Percentiles rank a stretch among this genome's conserved stretches.
Conservation (phyloP, 805 yeast species). For the Barnettozyma pratensis region DNA sequence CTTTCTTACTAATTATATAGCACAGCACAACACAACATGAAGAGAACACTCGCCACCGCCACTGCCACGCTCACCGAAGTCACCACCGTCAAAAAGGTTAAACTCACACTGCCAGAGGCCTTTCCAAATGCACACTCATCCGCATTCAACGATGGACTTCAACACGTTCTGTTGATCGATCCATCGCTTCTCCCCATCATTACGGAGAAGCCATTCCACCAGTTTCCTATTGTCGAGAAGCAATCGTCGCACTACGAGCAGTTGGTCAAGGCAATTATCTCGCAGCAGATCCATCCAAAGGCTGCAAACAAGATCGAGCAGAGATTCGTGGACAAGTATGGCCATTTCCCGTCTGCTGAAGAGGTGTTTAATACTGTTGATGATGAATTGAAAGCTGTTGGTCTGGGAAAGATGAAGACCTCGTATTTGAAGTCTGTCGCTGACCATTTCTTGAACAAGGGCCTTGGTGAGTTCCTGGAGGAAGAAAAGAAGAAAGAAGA, state of each 20-base stretch:
- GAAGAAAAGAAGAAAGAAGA: conserved; percentile 28
- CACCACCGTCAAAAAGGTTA: conserved; percentile 9
- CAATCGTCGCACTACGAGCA: conserved; percentile 31
- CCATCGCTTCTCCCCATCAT: conserved; percentile 31
- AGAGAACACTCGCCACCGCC: conserved; percentile 6
- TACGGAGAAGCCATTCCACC: conserved; percentile 23
- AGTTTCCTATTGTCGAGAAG: conserved; percentile 17
- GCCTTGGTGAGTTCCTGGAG: conserved; percentile 18
- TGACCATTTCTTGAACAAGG: conserved; percentile 39
- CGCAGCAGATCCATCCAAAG: conserved; percentile 75
- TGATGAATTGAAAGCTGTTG: conserved; percentile 54
- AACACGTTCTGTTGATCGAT: conserved; percentile 30
- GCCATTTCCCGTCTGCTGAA: conserved; percentile 36
- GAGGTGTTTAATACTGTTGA: conserved; percentile 35
- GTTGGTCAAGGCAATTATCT: conserved; percentile 46
- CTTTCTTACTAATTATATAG: not conserved
- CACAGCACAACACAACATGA: not conserved
- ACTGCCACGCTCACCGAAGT: too few relatives aligned
- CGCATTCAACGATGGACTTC: conserved; percentile 31
- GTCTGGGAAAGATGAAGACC: conserved; percentile 64
- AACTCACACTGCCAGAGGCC: conserved; percentile 18
- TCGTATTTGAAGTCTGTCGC: conserved; percentile 56
- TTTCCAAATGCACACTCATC: conserved; percentile 26
- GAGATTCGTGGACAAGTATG: conserved; percentile 38
- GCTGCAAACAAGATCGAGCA: conserved; percentile 67